Evolutionary conservation across 176 grass and related monocot species (phyloP).

Genomic region (Raddia distichophylla): DNA sequence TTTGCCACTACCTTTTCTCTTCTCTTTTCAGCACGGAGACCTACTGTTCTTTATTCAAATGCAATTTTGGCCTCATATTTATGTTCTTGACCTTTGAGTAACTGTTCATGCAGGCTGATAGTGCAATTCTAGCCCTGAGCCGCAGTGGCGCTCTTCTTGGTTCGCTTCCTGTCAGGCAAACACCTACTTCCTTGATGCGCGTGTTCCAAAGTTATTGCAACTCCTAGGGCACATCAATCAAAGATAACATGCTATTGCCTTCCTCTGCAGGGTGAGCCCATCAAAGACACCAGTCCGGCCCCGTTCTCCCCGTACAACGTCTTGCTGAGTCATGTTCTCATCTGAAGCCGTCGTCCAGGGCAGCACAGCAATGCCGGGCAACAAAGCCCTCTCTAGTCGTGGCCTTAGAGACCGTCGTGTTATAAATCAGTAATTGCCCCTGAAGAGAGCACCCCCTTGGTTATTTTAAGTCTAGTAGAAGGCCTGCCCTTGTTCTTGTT

Average conservation of each 20-base stretch:
- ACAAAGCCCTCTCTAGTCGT: constrained; percentile 40
- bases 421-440: constrained; percentile 54
- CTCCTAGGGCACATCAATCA: background rate
- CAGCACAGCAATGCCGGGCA: constrained; percentile 52
- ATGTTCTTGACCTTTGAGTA: constrained; percentile 24
- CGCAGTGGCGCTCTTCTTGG: constrained; percentile 82
- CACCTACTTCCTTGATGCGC: background rate
- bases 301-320: constrained; percentile 52
- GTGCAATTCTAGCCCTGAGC: constrained; percentile 85
- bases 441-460: constrained; percentile 56
- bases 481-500: constrained; percentile 38
- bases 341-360: constrained; percentile 54
- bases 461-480: constrained; percentile 59
- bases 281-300: constrained; percentile 92
- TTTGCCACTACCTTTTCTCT: background rate
- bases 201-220: background rate
- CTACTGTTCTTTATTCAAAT: background rate
- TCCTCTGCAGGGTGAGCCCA: constrained; percentile 72
- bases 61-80: background rate
- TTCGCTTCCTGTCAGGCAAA: constrained; percentile 76
- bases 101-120: constrained; percentile 69
- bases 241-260: background rate
- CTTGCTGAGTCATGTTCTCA: constrained; percentile 47
- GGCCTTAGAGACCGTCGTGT: constrained; percentile 49
- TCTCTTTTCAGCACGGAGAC: background rate